A percentile compares a stretch with the other conserved stretches of the same genome.
These are phyloP conservation scores for Fragaria iinumae DNA, from an alignment of 306 rosid genomes.

Conservation along the genomic window DNA sequence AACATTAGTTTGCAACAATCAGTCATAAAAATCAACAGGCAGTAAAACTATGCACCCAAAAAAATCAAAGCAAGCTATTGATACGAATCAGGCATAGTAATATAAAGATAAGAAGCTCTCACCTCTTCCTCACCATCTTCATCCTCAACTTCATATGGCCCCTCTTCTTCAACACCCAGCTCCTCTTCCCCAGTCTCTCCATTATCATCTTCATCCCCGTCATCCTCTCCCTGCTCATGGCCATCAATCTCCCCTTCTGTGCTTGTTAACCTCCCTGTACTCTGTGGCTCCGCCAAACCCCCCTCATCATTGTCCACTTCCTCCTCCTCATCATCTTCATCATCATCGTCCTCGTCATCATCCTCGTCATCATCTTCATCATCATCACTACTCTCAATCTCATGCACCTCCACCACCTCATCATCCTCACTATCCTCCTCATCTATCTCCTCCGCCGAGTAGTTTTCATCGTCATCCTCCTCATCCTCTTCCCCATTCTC, in stretches of 20 bases:
- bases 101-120: constrained; percentile 26
- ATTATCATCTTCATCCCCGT: constrained; percentile 71
- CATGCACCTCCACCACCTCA: constrained; percentile 81
- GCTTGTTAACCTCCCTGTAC: constrained; percentile 59
- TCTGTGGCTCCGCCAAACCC: constrained; percentile 56
- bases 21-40: background rate
- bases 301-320: constrained; percentile 89
- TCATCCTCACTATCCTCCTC: constrained; percentile 81
- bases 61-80: background rate
- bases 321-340: constrained; percentile 68
- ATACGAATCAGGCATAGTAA: background rate
- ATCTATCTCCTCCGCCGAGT: constrained; percentile 76
- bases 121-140: constrained; percentile 71
- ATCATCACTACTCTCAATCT: constrained; percentile 64
- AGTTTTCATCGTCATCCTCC: constrained; percentile 68
- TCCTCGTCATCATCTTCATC: constrained; percentile 74
- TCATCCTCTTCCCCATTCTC: constrained; percentile 48
- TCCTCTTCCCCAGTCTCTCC: constrained; percentile 90
- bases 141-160: constrained; percentile 53
- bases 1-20: background rate
- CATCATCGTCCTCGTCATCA: constrained; percentile 45
- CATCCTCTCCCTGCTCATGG: constrained; percentile 92
- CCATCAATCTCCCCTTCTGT: constrained; percentile 92
- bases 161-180: constrained; percentile 56
- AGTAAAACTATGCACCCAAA: background rate